Conservation (phyloP, 2,329 filamentous ascomycete species). For the Pseudopithomyces chartarum region DNA sequence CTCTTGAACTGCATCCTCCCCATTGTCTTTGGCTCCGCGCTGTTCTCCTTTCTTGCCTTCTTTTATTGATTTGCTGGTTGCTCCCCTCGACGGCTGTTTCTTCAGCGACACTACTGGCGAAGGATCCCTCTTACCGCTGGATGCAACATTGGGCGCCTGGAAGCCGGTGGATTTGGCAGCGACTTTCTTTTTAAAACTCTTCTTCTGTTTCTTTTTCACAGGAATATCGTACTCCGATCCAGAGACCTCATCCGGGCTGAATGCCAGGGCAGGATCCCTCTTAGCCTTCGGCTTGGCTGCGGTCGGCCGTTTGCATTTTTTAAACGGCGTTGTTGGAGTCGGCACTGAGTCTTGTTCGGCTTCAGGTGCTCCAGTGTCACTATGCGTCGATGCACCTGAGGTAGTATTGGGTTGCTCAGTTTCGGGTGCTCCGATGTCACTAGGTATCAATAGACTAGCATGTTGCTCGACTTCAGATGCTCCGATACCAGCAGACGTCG, state of each 20-base stretch:
- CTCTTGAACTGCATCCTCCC: neutral
- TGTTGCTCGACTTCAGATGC: neutral
- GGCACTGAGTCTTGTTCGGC: neutral
- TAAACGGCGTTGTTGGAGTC: neutral
- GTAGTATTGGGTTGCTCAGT: too few relatives aligned
- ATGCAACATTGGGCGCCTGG: neutral
- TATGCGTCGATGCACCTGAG: too few relatives aligned
- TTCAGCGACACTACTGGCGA: neutral
- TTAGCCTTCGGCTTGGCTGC: neutral
- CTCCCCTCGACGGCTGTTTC: neutral
- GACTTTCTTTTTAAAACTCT: neutral
- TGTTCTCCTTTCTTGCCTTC: neutral
- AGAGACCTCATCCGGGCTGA: slow-evolving; percentile 2
- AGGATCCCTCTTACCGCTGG: neutral
- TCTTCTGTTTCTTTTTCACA: slow-evolving; percentile 12
- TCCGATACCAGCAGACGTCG: neutral
- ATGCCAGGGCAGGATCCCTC: neutral
- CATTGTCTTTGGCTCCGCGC: neutral
- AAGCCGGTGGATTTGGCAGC: neutral
- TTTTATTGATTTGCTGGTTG: too few relatives aligned
- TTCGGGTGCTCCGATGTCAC: too few relatives aligned
- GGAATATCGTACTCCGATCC: slow-evolving; percentile 10
- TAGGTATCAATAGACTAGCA: too few relatives aligned
- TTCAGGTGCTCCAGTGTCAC: neutral
- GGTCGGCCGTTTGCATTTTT: neutral